Evolutionary conservation across 2,329 filamentous ascomycete species (phyloP).

Genomic region (Cercospora sojina): DNA sequence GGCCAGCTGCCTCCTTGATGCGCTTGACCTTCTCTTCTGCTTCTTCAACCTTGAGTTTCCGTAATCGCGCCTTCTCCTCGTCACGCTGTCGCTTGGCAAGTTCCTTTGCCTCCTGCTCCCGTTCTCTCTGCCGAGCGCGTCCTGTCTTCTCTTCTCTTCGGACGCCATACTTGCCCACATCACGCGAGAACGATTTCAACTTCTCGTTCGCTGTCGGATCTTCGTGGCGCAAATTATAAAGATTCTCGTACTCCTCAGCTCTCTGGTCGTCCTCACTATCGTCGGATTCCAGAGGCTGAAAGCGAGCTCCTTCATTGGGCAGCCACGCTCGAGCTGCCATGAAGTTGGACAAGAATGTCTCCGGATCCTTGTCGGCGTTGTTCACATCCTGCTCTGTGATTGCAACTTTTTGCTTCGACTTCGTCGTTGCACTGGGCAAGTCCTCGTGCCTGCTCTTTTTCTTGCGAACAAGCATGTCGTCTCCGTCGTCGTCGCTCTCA

Average conservation of each 20-base stretch:
- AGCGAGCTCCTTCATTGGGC: constrained; percentile 62
- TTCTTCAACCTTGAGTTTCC: constrained; percentile 87
- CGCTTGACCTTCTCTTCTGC: constrained; percentile 81
- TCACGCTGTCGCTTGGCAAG: constrained; percentile 72
- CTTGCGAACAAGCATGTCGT: constrained; percentile 74
- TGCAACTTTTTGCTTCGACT: constrained; percentile 33
- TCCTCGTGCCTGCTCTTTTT: constrained; percentile 44
- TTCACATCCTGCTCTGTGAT: constrained; percentile 64
- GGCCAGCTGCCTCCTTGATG: constrained; percentile 85
- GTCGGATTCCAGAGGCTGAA: constrained; percentile 87
- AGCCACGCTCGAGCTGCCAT: constrained; percentile 91
- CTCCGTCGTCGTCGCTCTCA: constrained; percentile 58
- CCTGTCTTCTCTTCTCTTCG: constrained; percentile 82
- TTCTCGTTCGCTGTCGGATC: constrained; percentile 89
- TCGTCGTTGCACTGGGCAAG: constrained; percentile 27
- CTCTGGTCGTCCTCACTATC: constrained; percentile 72
- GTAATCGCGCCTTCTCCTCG: constrained; percentile 77
- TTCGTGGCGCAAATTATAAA: constrained; percentile 95
- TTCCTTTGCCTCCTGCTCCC: constrained; percentile 74
- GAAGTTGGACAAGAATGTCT: constrained; percentile 92
- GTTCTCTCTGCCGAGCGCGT: constrained; percentile 74
- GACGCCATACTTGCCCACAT: constrained; percentile 78
- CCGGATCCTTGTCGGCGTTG: constrained; percentile 82
- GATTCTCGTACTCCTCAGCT: constrained; percentile 85
- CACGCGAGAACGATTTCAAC: constrained; percentile 84